Base-by-base conservation (phyloP, 225 moss, liverwort and hornwort species). In the Rhytidiadelphus loreus region DNA sequence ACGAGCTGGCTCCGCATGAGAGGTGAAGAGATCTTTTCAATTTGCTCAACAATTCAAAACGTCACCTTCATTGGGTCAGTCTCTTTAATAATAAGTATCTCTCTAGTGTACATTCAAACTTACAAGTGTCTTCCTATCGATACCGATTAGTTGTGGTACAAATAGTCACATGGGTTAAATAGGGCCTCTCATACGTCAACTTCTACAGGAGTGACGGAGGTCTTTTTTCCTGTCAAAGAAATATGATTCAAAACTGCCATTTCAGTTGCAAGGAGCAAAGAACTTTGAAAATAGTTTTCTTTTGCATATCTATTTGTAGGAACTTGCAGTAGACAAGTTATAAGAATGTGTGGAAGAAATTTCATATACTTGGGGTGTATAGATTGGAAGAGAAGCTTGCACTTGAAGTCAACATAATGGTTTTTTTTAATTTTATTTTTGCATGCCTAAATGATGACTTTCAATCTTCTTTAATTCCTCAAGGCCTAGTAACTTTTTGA, bases 181-280 rank as follows among this genome's bases (percentile, higher is more conserved):
- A 50, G 8, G 13, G 6, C n/a, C n/a, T 77, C 6, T 35, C 6
- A 1, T 23, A 35, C 0, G 0, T 13, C 3, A 35, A 13, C 1
- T 3, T 13, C 2, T 3, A 2, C 3, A 13, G 3, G 33, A 75
- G 0, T 2, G 8, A 65, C 0, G 20, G 1, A 44, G 13, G 3
- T 1, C 0, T 30, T 8, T 35, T 11, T 66, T 60, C n/a, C n/a
- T 8, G 22, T 8, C 21, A 50, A 8, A 1, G 32, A 21, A 16
- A 12, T 12, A 50, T 21, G n/a, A 33, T 52, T 50, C 8, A 33
- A 52, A 21, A 22, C 0, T 13, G 5, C 2, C 22, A 33, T 52
- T 52, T 53, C 3, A 35, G 23, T 35, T 14, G 52, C 8, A 14
- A 52, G 23, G 22, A 35, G 12, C 3, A 33, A 76, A 13, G 2